A percentile compares a stretch with the other conserved stretches of the same genome.
phyloP scores from a whole-genome alignment of 2,329 filamentous ascomycete genomes.

The Xylaria sp. region DNA sequence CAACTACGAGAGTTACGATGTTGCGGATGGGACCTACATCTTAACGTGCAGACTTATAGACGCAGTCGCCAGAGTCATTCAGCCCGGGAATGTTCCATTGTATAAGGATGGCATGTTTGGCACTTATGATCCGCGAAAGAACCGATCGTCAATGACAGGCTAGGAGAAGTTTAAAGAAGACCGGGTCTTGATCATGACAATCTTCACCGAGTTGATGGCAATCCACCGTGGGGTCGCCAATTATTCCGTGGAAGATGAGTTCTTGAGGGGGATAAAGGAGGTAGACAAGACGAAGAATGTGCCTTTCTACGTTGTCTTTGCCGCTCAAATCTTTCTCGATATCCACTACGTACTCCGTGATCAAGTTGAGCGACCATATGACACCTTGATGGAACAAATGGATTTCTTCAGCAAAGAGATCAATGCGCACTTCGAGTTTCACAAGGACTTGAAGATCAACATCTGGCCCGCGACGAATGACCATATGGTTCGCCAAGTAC shows the following conservation, averaged over 20 bases:
- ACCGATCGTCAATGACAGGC: conserved; percentile 31
- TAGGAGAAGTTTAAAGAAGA: conserved; percentile 42
- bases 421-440: conserved; percentile 35
- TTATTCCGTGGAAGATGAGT: conserved; percentile 42
- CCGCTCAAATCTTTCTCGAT: conserved; percentile 46
- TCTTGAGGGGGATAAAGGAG: conserved; percentile 40
- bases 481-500: conserved; percentile 16
- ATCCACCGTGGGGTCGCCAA: conserved; percentile 18
- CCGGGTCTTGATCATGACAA: conserved; percentile 36
- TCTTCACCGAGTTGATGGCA: conserved; percentile 39
- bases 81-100: conserved; percentile 16
- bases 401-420: conserved; percentile 31
- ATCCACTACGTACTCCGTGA: conserved; percentile 40
- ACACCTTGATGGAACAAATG: conserved; percentile 14
- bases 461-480: conserved; percentile 38
- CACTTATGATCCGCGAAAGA: conserved; percentile 30
- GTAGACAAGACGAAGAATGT: conserved; percentile 35
- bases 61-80: conserved; percentile 15
- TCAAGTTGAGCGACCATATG: conserved; percentile 6
- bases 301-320: conserved; percentile 44
- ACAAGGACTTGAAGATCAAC: conserved; percentile 34
- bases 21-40: conserved; percentile 28
- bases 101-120: conserved; percentile 33
- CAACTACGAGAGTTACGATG: conserved; percentile 36
- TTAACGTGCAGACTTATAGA: conserved; percentile 19